Evolutionary conservation across 768 basidiomycete species (phyloP).

Genomic region (Exsudoporus frostii): DNA sequence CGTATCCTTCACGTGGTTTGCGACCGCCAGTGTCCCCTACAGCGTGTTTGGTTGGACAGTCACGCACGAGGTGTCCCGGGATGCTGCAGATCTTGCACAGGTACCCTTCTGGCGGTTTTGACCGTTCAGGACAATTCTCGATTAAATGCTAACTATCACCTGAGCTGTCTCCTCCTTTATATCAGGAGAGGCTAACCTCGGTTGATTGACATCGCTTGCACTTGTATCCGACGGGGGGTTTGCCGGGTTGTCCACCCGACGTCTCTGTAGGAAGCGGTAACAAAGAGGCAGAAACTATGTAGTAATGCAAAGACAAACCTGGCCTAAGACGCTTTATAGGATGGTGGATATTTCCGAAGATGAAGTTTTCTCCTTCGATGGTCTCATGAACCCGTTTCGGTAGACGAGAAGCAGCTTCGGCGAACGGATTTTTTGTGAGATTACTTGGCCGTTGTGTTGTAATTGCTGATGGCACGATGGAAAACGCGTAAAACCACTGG

Average conservation of each 20-base stretch:
- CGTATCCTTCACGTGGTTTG: slow-evolving; percentile 82
- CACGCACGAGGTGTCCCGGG: slow-evolving; percentile 83
- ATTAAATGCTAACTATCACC: slow-evolving; percentile 60
- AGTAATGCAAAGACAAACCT: slow-evolving; percentile 37
- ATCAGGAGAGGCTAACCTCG: slow-evolving; percentile 47
- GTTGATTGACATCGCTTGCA: slow-evolving; percentile 74
- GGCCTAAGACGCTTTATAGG: slow-evolving; percentile 55
- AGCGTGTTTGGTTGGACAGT: slow-evolving; percentile 79
- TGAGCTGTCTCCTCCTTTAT: slow-evolving; percentile 1
- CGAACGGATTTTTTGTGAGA: slow-evolving; percentile 69
- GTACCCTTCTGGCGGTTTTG: slow-evolving; percentile 79
- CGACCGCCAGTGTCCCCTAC: slow-evolving; percentile 79
- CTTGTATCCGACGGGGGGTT: slow-evolving; percentile 69
- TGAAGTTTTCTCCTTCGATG: slow-evolving; percentile 55
- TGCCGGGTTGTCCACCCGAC: slow-evolving; percentile 43
- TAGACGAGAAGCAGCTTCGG: slow-evolving; percentile 35
- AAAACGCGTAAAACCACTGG: slow-evolving; percentile 98
- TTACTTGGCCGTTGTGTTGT: slow-evolving; percentile 52
- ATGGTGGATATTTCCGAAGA: slow-evolving; percentile 62
- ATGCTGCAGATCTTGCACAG: slow-evolving; percentile 84
- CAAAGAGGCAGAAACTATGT: not conserved
- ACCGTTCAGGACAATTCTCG: slow-evolving; percentile 69
- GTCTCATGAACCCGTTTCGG: slow-evolving; percentile 54
- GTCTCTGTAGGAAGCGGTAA: slow-evolving; percentile 8
- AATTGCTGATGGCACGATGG: slow-evolving; percentile 57